These are phyloP conservation scores for Westerdykella aurantiaca DNA, from an alignment of 2,329 filamentous ascomycete species.

Conservation along the genomic window DNA sequence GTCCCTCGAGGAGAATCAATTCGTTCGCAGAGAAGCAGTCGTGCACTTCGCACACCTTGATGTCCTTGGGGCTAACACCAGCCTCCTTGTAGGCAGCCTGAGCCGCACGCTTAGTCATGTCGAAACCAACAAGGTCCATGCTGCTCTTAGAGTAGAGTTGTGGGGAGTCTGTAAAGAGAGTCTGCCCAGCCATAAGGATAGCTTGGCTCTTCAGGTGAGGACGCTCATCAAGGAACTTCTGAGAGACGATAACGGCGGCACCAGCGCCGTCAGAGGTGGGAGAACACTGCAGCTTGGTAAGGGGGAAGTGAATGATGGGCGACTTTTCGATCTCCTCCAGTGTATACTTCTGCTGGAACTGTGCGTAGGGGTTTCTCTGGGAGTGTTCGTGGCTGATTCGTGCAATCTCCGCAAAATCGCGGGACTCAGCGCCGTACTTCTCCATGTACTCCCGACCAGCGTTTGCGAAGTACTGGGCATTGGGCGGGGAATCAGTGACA, in stretches of 20 bases:
- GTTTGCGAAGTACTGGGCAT: slow-evolving; percentile 92
- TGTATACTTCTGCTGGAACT: slow-evolving; percentile 87
- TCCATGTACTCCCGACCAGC: slow-evolving; percentile 92
- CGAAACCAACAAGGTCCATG: slow-evolving; percentile 85
- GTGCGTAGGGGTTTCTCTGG: slow-evolving; percentile 85
- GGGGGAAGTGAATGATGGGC: slow-evolving; percentile 71
- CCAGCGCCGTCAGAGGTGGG: slow-evolving; percentile 89
- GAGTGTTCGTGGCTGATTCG: slow-evolving; percentile 88
- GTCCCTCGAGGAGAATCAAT: slow-evolving; percentile 78
- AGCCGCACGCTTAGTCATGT: slow-evolving; percentile 72
- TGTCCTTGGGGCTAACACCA: slow-evolving; percentile 57
- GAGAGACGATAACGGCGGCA: slow-evolving; percentile 80
- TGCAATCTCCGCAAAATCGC: slow-evolving; percentile 91
- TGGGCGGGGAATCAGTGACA: slow-evolving; percentile 69
- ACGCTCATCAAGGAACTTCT: slow-evolving; percentile 76
- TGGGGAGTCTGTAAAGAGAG: slow-evolving; percentile 73
- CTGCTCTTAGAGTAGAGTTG: slow-evolving; percentile 69
- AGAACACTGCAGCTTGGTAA: slow-evolving; percentile 95
- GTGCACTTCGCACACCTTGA: slow-evolving; percentile 84
- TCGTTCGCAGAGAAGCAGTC: slow-evolving; percentile 97
- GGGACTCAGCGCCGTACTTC: slow-evolving; percentile 74
- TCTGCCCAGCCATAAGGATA: slow-evolving; percentile 80
- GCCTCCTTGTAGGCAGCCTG: slow-evolving; percentile 66
- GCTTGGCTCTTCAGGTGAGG: slow-evolving; percentile 76
- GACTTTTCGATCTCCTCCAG: slow-evolving; percentile 72